Base-by-base conservation (phyloP, 805 yeast species). In the Groenewaldozyma tartarivorans region DNA sequence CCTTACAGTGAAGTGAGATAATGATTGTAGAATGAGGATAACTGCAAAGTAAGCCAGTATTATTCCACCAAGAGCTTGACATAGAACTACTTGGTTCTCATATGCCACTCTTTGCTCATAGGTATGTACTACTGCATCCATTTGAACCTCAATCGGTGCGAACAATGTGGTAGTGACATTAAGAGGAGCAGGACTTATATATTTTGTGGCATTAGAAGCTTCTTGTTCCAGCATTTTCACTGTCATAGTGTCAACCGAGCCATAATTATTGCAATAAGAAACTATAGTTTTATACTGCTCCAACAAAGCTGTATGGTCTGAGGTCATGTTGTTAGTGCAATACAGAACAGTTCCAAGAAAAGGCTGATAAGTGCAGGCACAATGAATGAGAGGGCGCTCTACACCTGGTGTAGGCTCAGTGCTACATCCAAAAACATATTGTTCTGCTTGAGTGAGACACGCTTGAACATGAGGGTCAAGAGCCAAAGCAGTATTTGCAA, bases 151-250 rank as follows among this genome's bases (percentile, higher is more conserved):
- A 9, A 24, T 24, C 11, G 29, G 29, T 9, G 11, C 13, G 29
- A 9, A 24, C 13, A 24, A 7, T 9, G 29, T 24, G 13, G 29
- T 9, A 13, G 11, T 24, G 7, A 13, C 7, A 9, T 24, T 24
- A 7, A 9, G 7, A 13, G 29, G 29, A 24, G 29, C 11, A 24
- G 11, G 7, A 7, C 7, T 24, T 7, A 24, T 24, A 24, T 24
- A 24, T 13, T 24, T 24, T 7, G 29, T 24, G 7, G 29, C 29
- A 24, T 24, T 24, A 9, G 29, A 24, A 24, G 7, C 7, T 9
- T 7, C 13, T 13, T 24, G 29, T 24, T 24, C 29, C 29, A 24
- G 13, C 29, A n/a, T 49, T 51, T 35, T 53, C 55, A 4, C 53
- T 55, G 15, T 35, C 16, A 6, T 43, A 27, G n/a, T 35, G 15